These are phyloP conservation scores for Cladochytrium replicatum DNA, from an alignment of 192 early-diverging fungal species.

Conservation along the genomic window DNA sequence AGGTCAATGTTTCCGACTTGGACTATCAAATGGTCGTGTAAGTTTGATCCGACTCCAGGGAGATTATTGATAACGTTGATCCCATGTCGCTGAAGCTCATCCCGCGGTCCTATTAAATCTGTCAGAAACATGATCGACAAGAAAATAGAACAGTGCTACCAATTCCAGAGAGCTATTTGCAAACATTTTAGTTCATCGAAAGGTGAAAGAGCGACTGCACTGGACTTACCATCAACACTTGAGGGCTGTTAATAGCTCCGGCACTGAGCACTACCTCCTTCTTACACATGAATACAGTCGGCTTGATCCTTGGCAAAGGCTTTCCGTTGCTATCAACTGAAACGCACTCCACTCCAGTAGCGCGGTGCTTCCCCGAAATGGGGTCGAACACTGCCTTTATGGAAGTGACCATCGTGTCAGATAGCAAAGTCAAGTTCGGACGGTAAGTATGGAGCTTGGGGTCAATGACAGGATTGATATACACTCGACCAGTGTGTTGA, in stretches of 20 bases:
- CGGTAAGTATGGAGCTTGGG: background rate
- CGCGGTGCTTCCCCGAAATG: background rate
- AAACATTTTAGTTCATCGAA: no score
- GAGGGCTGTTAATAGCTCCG: constrained; percentile 10
- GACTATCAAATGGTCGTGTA: constrained; percentile 14
- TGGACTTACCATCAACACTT: no score
- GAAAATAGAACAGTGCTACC: no score
- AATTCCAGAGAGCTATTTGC: constrained; percentile 18
- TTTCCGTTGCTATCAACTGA: no score
- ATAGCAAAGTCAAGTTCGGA: constrained; percentile 9
- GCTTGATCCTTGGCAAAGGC: no score
- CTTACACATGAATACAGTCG: background rate
- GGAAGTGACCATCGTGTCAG: background rate
- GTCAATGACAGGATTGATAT: constrained; percentile 1
- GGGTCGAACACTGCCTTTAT: background rate
- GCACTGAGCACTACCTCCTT: constrained; percentile 10
- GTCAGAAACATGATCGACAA: no score
- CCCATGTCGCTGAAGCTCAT: constrained; percentile 1
- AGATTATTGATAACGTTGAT: constrained; percentile 5
- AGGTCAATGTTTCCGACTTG: constrained; percentile 4
- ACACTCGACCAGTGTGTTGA: no score
- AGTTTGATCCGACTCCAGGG: constrained; percentile 12
- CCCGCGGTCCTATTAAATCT: background rate
- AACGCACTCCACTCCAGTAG: no score
- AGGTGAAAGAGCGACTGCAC: no score